Base-by-base conservation (phyloP, 2,329 filamentous ascomycete genomes). In the Colletotrichum phormii region DNA sequence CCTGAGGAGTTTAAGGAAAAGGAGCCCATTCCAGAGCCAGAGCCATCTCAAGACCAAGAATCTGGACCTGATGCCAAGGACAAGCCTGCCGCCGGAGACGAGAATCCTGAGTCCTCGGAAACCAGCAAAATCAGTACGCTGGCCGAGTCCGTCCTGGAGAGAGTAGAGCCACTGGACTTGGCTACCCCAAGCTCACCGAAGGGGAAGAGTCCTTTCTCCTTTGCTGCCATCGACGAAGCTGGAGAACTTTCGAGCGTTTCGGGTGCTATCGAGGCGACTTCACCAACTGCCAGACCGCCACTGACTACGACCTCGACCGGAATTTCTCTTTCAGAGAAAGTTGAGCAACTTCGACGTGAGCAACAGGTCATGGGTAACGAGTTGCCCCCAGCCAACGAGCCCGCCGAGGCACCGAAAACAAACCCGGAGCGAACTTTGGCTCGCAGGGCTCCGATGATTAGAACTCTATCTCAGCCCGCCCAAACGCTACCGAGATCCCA, bases 281-380 rank as follows among this genome's bases (percentile, higher is more conserved):
- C 59, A 7, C 62, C 66, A n/a, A 26, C 11, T 7, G 7, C 54
- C 24, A 64, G 71, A 49, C 71, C 68, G 3, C 51, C 61, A 18
- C 71, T 72, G 6, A 59, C 33, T n/a, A 55, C 71, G 13, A 37
- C 55, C 24, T 67, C 67, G 35, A 73, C 66, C 12, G 71, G 63
- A 5, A 72, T 80, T 55, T 79, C 79, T 0, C 77, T 88, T 60
- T 81, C 82, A 0, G 86, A 88, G 67, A 88, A 83, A 73, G 82
- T 88, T 3, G 86, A 88, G 60, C 85, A 88, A 71, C 81, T 89
- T 67, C 87, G 88, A 22, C 85, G 87, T 18, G 87, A 88, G 73
- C 86, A 89, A 31, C 82, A 83, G 54, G 77, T 81, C 3, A 75
- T 77, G 54, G 76, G 78, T 5, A 75, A 77, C 9, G 83, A 86